A percentile compares a stretch with the other conserved stretches of the same genome.
Evolutionary conservation across 2,329 filamentous ascomycete species (phyloP).

Genomic region (Fusarium sp.): DNA sequence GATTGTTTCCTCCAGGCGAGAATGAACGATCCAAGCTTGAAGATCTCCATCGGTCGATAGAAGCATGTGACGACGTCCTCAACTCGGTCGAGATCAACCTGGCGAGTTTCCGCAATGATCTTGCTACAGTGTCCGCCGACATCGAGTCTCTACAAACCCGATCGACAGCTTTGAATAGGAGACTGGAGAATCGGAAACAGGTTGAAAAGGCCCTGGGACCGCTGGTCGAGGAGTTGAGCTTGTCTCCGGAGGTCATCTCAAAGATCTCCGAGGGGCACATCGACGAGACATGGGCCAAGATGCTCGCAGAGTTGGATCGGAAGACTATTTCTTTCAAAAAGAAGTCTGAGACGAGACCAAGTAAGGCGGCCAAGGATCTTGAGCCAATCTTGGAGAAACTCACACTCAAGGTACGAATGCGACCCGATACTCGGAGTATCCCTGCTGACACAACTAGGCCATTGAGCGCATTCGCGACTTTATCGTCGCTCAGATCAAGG

Average conservation of each 20-base stretch:
- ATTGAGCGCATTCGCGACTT: constrained; percentile 94
- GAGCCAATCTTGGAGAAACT: constrained; percentile 85
- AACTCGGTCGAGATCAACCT: constrained; percentile 93
- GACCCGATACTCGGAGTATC: background rate
- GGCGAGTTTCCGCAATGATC: constrained; percentile 89
- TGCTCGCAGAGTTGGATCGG: constrained; percentile 82
- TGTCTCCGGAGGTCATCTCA: constrained; percentile 82
- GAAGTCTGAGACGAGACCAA: constrained; percentile 65
- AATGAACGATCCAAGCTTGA: constrained; percentile 84
- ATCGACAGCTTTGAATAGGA: constrained; percentile 81
- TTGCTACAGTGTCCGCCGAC: constrained; percentile 90
- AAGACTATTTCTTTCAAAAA: constrained; percentile 75
- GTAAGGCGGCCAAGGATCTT: constrained; percentile 83
- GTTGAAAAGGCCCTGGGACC: constrained; percentile 89
- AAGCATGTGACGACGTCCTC: constrained; percentile 89
- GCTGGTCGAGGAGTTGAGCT: constrained; percentile 87
- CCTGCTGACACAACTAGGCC: constrained; percentile 60
- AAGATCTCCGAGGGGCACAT: constrained; percentile 89
- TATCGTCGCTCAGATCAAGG: constrained; percentile 92
- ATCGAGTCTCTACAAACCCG: constrained; percentile 92
- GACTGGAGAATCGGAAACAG: constrained; percentile 85
- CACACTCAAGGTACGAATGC: constrained; percentile 70
- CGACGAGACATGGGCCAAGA: constrained; percentile 86
- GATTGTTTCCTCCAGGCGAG: constrained; percentile 63
- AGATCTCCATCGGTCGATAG: constrained; percentile 87